Percentiles rank a stretch among this genome's conserved stretches.
Evolutionary conservation across 1,284 basidiomycete species (phyloP).

Genomic region (Coniferiporia weirii): DNA sequence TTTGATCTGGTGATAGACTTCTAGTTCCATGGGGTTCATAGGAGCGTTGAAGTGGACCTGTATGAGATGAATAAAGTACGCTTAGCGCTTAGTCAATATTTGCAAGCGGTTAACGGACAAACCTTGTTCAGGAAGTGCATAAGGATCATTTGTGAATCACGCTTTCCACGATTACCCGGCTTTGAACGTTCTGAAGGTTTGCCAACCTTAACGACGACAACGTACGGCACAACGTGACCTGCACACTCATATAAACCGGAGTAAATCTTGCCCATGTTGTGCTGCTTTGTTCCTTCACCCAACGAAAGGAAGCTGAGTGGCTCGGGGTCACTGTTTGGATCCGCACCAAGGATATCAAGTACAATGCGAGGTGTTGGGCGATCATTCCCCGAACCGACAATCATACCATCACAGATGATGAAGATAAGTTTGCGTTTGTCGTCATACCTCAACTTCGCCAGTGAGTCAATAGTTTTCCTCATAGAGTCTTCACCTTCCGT

Average conservation of each 20-base stretch:
- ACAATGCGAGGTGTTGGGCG: conserved; percentile 90
- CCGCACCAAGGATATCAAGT: conserved; percentile 92
- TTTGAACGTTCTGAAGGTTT: conserved; percentile 91
- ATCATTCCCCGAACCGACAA: conserved; percentile 94
- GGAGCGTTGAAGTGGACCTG: conserved; percentile 94
- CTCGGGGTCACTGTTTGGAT: conserved; percentile 90
- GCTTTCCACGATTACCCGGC: conserved; percentile 95
- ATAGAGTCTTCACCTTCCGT: conserved; percentile 92
- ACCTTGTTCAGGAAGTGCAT: conserved; percentile 98
- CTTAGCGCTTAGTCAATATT: conserved; percentile 3
- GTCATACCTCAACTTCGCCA: conserved; percentile 93
- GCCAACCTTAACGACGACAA: conserved; percentile 95
- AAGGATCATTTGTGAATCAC: conserved; percentile 93
- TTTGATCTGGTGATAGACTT: conserved; percentile 99
- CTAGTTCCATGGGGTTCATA: conserved; percentile 95
- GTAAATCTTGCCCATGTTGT: conserved; percentile 98
- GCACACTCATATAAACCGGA: conserved; percentile 92
- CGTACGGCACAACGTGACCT: conserved; percentile 94
- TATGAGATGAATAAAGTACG: neutral
- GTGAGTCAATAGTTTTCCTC: conserved; percentile 87
- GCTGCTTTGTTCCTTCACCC: conserved; percentile 92
- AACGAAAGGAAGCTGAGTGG: conserved; percentile 91
- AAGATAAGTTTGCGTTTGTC: conserved; percentile 96
- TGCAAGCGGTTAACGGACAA: conserved; percentile 16
- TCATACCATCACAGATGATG: conserved; percentile 98